Conservation (phyloP, 2,329 filamentous ascomycete species). For the Dactylellina drechsleri region DNA sequence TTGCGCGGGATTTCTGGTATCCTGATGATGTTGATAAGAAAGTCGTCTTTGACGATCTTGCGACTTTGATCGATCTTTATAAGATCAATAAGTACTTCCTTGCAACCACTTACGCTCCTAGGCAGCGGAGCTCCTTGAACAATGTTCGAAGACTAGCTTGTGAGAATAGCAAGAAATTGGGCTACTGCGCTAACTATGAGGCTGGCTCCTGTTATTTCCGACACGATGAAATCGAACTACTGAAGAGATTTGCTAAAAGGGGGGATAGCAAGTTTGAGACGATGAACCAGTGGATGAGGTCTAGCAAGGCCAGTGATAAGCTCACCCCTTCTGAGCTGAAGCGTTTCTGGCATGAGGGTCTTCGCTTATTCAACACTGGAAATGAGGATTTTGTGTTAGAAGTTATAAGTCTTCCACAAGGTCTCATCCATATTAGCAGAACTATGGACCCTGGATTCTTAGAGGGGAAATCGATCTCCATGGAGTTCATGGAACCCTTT, state of each 20-base stretch:
- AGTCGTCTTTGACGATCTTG: conserved; percentile 9
- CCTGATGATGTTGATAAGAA: not conserved
- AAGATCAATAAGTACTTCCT: conserved; percentile 22
- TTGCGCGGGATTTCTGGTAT: conserved; percentile 27
- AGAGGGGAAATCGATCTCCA: not conserved
- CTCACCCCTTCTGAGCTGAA: conserved; percentile 1
- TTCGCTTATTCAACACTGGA: conserved; percentile 17
- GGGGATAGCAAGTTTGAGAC: conserved; percentile 3
- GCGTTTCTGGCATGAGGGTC: conserved; percentile 28
- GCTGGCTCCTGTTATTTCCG: conserved; percentile 31
- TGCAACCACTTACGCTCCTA: not conserved
- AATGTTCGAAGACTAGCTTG: conserved; percentile 8
- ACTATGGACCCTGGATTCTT: not conserved
- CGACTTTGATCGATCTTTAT: conserved; percentile 8
- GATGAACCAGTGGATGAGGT: conserved; percentile 31
- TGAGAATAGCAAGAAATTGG: not conserved
- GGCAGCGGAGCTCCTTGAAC: not conserved
- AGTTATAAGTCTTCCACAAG: conserved; percentile 10
- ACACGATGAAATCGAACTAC: conserved; percentile 11
- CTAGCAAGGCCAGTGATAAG: not conserved
- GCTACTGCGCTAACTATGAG: not conserved
- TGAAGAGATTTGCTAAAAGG: conserved; percentile 14
- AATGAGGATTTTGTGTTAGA: conserved; percentile 28
- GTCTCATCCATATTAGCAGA: conserved; percentile 6
- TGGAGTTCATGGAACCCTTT: conserved; percentile 5